A percentile compares a stretch with the other conserved stretches of the same genome.
Evolutionary conservation across 1,284 basidiomycete genomes (phyloP).

Genomic region (Wallemia ichthyophaga): DNA sequence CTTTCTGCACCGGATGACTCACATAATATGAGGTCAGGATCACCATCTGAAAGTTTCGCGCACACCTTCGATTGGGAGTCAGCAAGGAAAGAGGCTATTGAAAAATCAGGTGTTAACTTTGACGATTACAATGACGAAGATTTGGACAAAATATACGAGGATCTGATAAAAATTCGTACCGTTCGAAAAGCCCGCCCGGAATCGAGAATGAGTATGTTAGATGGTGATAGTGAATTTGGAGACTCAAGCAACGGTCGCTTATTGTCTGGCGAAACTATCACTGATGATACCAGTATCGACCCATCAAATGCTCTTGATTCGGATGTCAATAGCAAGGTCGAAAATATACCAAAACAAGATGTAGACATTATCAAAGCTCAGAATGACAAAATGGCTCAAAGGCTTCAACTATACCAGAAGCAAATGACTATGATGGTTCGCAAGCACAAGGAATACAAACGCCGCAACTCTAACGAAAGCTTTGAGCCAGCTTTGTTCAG

Average conservation of each 20-base stretch:
- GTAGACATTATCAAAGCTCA: conserved; percentile 29
- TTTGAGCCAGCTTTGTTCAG: conserved; percentile 53
- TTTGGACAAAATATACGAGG: conserved; percentile 65
- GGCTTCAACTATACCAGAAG: conserved; percentile 42
- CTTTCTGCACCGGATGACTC: conserved; percentile 16
- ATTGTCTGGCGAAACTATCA: conserved; percentile 36
- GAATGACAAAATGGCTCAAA: conserved; percentile 68
- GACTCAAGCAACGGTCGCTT: conserved; percentile 31
- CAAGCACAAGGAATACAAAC: conserved; percentile 9
- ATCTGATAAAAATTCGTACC: conserved; percentile 59
- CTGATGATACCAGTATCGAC: conserved; percentile 57
- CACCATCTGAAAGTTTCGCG: conserved; percentile 31
- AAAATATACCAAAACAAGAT: conserved; percentile 39
- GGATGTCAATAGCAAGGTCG: conserved; percentile 34
- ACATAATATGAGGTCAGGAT: conserved; percentile 28
- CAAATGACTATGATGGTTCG: conserved; percentile 40
- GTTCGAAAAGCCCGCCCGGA: conserved; percentile 49
- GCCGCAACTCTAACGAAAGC: conserved; percentile 8
- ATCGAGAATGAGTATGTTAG: conserved; percentile 36
- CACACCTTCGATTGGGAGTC: conserved; percentile 67
- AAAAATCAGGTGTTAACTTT: conserved; percentile 52
- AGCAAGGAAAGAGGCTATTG: conserved; percentile 65
- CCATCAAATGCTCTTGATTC: conserved; percentile 24
- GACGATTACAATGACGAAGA: conserved; percentile 76
- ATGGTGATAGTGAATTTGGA: conserved; percentile 58